phyloP scores from a whole-genome alignment of 768 basidiomycete species.

The Phaffia australis region DNA sequence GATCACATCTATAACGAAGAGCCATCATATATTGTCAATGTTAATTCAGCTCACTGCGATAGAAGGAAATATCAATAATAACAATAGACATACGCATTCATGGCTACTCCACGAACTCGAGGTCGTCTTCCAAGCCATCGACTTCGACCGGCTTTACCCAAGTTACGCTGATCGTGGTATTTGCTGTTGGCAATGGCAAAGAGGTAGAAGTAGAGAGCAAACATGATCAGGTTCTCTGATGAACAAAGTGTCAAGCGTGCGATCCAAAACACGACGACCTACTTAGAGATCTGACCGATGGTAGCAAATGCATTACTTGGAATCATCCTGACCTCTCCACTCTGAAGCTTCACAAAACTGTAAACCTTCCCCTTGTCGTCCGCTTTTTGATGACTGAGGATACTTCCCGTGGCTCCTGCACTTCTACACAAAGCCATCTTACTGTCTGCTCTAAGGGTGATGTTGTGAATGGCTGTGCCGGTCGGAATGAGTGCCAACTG shows the following conservation, averaged over 20 bases:
- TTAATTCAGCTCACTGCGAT: not conserved
- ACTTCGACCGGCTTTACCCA: conserved; percentile 85
- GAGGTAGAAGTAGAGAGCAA: not conserved
- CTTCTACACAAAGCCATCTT: conserved; percentile 75
- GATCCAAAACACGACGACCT: conserved; percentile 24
- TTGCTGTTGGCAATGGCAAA: conserved; percentile 36
- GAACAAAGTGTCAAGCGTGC: not conserved
- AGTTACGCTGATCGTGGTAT: conserved; percentile 66
- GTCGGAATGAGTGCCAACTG: conserved; percentile 82
- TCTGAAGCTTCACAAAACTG: conserved; percentile 72
- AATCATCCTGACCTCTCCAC: conserved; percentile 83
- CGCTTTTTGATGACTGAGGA: conserved; percentile 51
- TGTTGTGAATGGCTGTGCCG: conserved; percentile 80
- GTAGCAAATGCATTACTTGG: conserved; percentile 68
- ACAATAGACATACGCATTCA: conserved; percentile 67
- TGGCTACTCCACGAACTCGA: conserved; percentile 83
- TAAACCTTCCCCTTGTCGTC: conserved; percentile 56
- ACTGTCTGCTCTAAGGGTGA: conserved; percentile 64
- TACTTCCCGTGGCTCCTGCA: conserved; percentile 73
- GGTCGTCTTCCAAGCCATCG: conserved; percentile 81
- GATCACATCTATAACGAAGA: conserved; percentile 52
- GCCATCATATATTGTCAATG: not conserved
- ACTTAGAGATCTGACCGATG: conserved; percentile 82
- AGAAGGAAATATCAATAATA: conserved; percentile 7
- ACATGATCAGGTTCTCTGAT: not conserved